Evolutionary conservation across 306 rosid species (phyloP), one percentile per base, ranked within the genome.

Genomic region (Pueraria montana): DNA sequence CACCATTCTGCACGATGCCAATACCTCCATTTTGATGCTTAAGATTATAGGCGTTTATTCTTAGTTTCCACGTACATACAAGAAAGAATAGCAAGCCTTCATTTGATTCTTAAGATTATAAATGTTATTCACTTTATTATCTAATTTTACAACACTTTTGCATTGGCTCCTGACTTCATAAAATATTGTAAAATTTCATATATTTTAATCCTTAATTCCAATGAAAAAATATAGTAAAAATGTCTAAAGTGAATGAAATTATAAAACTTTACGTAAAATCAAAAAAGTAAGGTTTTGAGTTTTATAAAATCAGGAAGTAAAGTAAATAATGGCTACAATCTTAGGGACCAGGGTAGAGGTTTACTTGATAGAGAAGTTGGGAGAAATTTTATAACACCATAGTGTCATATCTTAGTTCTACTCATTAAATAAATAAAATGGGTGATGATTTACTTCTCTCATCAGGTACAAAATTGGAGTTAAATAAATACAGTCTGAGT

Each of bases 381-480:
- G 24, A 43, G 53, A 45, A 68, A 55, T 2, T 14, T 17, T 64
- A 12, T 38, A 17, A 50, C 21, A 71, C 17, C 46, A 26, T n/a
- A 56, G 9, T 63, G 46, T 55, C 55, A 52, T 34, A 34, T 48
- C 45, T 61, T 61, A n/a, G 55, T 38, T 72, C 68, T 34, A 17
- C 14, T 26, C 55, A 50, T 24, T 64, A 58, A 74, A 38, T 12
- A 74, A 74, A 74, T 32, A 36, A 75, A 65, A 82, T 61, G 40
- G 65, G 40, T 3, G 50, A 16, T 32, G 70, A 73, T 77, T 53
- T 72, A 64, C 76, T 81, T 46, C 38, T 46, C 53, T 67, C 55
- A 80, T 32, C 63, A 32, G 77, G n/a, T 73, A 74, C 80, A 85
- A 74, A 74, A 86, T 64, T 74, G 78, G 78, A 21, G 72, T 59